Conservation (phyloP, 2,329 filamentous ascomycete species). For the Huntiella omanensis region DNA sequence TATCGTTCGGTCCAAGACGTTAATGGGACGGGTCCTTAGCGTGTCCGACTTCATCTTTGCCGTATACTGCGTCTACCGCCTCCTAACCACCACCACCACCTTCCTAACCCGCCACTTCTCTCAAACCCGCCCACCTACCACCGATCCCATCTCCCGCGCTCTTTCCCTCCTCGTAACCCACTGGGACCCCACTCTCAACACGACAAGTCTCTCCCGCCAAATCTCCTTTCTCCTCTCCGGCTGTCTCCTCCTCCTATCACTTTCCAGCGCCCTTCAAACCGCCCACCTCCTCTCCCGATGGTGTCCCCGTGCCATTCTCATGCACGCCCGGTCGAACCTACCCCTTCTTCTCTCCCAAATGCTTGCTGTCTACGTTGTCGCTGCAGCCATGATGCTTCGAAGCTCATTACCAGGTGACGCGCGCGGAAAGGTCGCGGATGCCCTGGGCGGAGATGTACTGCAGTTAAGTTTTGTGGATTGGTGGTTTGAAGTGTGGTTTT, state of each 20-base stretch:
- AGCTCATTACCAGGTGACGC: constrained; percentile 47
- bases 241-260: constrained; percentile 63
- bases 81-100: constrained; percentile 51
- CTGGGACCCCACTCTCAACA: constrained; percentile 68
- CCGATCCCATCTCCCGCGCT: constrained; percentile 66
- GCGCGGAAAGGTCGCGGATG: constrained; percentile 57
- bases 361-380: constrained; percentile 70
- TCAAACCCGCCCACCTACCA: constrained; percentile 12
- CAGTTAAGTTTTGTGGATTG: constrained; percentile 35
- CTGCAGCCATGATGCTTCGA: constrained; percentile 54
- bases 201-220: constrained; percentile 70
- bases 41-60: constrained; percentile 51
- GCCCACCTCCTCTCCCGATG: constrained; percentile 64
- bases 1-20: constrained; percentile 48
- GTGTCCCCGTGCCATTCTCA: constrained; percentile 51
- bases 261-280: constrained; percentile 70
- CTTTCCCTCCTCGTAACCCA: constrained; percentile 64
- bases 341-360: constrained; percentile 67
- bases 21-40: constrained; percentile 44
- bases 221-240: constrained; percentile 72
- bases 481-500: constrained; percentile 82
- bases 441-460: constrained; percentile 55
- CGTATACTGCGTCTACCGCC: constrained; percentile 69
- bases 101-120: constrained; percentile 41
- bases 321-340: constrained; percentile 56